Evolutionary conservation across 1,139 yeast species (phyloP).

Genomic region (Saccharomycopsis hybrid): DNA sequence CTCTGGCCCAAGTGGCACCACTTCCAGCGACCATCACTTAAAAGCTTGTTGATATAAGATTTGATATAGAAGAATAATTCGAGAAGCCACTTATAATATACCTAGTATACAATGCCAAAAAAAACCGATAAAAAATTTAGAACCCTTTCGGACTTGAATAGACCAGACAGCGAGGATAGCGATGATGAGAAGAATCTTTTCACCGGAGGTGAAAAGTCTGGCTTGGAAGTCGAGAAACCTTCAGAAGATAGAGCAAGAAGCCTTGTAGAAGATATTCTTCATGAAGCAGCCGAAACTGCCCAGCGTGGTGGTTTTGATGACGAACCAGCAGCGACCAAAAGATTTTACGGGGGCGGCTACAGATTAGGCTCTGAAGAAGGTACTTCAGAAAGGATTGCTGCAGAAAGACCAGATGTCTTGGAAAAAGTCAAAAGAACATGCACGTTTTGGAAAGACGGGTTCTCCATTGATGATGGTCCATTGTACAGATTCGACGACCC

Average conservation of each 20-base stretch:
- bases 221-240: slow-evolving; percentile 89
- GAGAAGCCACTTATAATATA: too few species aligned
- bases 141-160: slow-evolving; percentile 49
- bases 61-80: too few species aligned
- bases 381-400: slow-evolving; percentile 34
- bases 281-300: slow-evolving; percentile 49
- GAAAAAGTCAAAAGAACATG: slow-evolving; percentile 62
- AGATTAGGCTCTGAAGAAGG: slow-evolving; percentile 64
- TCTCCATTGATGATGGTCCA: slow-evolving; percentile 87
- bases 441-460: slow-evolving; percentile 95
- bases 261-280: slow-evolving; percentile 50
- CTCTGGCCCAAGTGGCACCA: too few species aligned
- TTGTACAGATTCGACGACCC: slow-evolving; percentile 89
- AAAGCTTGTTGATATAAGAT: too few species aligned
- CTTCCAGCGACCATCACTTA: too few species aligned
- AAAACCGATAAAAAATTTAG: slow-evolving; percentile 28
- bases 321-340: slow-evolving; percentile 26
- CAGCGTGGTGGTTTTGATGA: too few species aligned
- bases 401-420: slow-evolving; percentile 23
- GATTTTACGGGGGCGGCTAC: slow-evolving; percentile 68
- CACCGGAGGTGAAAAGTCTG: slow-evolving; percentile 96
- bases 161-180: slow-evolving; percentile 34
- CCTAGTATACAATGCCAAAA: too few species aligned
- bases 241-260: slow-evolving; percentile 43
- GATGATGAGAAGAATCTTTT: slow-evolving; percentile 65